A percentile compares a stretch with the other conserved stretches of the same genome.
These are phyloP conservation scores for Ustilago vetiveriae DNA, from an alignment of 1,284 basidiomycete genomes.

Conservation along the genomic window DNA sequence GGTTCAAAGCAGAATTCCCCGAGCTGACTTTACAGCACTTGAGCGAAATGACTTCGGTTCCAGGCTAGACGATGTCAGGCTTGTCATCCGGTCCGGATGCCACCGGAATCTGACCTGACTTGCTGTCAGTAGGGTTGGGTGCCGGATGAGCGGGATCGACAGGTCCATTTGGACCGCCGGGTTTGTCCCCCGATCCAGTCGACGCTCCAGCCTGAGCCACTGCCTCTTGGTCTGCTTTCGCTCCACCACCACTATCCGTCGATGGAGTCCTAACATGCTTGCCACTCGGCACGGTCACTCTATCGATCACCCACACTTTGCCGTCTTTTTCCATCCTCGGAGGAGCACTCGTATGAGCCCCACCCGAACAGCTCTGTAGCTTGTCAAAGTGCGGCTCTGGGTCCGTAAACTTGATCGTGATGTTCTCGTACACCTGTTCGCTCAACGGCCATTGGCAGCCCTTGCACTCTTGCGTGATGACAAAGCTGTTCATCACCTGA, in stretches of 20 bases:
- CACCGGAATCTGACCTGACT: neutral
- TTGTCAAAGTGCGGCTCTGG: slow-evolving; percentile 25
- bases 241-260: neutral
- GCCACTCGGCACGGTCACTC: slow-evolving; percentile 33
- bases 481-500: slow-evolving; percentile 48
- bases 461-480: slow-evolving; percentile 49
- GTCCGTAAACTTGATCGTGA: slow-evolving; percentile 21
- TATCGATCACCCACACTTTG: slow-evolving; percentile 32
- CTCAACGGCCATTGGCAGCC: slow-evolving; percentile 27
- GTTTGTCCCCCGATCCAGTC: neutral
- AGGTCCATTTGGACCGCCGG: too few relatives aligned
- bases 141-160: neutral
- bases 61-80: too few relatives aligned
- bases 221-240: neutral
- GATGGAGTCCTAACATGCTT: slow-evolving; percentile 7
- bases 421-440: slow-evolving; percentile 37
- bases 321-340: slow-evolving; percentile 17
- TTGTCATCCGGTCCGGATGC: too few relatives aligned
- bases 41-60: too few relatives aligned
- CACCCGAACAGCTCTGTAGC: slow-evolving; percentile 34
- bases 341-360: slow-evolving; percentile 9
- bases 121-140: too few relatives aligned
- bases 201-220: too few relatives aligned
- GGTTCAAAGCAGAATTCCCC: too few relatives aligned
- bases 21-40: too few relatives aligned